Base-by-base conservation (phyloP, 2,329 filamentous ascomycete genomes). In the Hypoxylon sp. region DNA sequence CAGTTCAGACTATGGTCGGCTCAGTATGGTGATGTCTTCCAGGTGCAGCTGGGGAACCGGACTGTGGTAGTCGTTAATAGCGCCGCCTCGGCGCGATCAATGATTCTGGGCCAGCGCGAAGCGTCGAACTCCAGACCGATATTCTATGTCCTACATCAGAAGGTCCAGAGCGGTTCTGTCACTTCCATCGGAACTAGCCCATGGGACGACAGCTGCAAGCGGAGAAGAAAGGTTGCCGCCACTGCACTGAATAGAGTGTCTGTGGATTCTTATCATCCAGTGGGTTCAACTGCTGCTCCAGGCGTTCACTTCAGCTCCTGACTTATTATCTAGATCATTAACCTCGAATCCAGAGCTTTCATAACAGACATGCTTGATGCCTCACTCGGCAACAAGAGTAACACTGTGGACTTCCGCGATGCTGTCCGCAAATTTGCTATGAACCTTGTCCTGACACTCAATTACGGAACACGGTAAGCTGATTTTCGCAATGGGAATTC, bases 91-190 rank as follows among this genome's bases (percentile, higher is more conserved):
- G 87, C 90, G 20, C 85, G 83, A 55, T 80, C 83, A 56, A 78
- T 91, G 5, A 90, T 89, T 85, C 87, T 90, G 69, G 87, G 84
- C 22, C 86, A 90, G 64, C 86, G 89, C 62, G 88, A 87, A 0
- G 83, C 87, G 1, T 77, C 89, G 61, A 89, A 89, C 65, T 90
- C 87, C 4, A 82, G 88, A 1, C 88, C 88, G 0, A 88, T 81
- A 15, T 82, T 90, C 54, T 87, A 90, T 86, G 55, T 89, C 82
- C 39, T 87, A 78, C 68, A 88, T 82, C 43, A 87, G 85, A 72
- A 87, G 84, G 24, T 89, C 84, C 76, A 89, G 84, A 74, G 70
- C 30, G 70, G 67, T 1, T 64, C 72, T 1, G 73, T 75, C 6
- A 75, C 73, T 0, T 76, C 73, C n/a, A 89, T 91, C 55, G 88